Conservation (phyloP, 1,139 yeast genomes). For the Geotrichum klebahnii region DNA sequence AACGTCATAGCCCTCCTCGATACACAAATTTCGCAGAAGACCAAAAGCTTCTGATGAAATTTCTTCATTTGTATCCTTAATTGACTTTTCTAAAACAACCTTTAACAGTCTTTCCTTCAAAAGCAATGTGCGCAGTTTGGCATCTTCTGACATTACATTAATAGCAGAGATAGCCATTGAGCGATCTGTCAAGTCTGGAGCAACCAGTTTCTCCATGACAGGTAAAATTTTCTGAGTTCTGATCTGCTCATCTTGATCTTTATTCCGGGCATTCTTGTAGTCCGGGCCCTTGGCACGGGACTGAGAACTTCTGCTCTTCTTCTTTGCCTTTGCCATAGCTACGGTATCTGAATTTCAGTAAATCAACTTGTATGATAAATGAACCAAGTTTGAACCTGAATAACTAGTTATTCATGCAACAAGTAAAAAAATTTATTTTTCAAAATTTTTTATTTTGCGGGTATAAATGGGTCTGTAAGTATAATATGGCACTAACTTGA, state of each 20-base stretch:
- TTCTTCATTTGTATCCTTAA: slow-evolving; percentile 67
- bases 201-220: slow-evolving; percentile 58
- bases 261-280: slow-evolving; percentile 32
- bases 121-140: slow-evolving; percentile 55
- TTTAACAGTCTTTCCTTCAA: slow-evolving; percentile 68
- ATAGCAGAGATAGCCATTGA: slow-evolving; percentile 75
- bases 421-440: neutral
- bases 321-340: slow-evolving; percentile 73
- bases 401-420: too few species aligned
- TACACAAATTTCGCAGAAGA: slow-evolving; percentile 67
- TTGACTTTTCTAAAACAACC: slow-evolving; percentile 57
- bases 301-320: slow-evolving; percentile 58
- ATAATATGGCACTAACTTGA: slow-evolving; percentile 4
- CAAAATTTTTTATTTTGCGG: neutral
- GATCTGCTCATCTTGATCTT: slow-evolving; percentile 46
- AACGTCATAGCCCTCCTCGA: slow-evolving; percentile 88
- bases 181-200: slow-evolving; percentile 66
- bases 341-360: neutral
- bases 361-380: neutral
- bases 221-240: slow-evolving; percentile 62
- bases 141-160: slow-evolving; percentile 66
- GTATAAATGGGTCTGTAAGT: slow-evolving; percentile 2
- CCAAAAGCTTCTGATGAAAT: slow-evolving; percentile 78
- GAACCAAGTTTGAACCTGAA: too few species aligned
- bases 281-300: slow-evolving; percentile 33